Evolutionary conservation across 1,284 basidiomycete species (phyloP).

Genomic region (Microbotryum intermedium): DNA sequence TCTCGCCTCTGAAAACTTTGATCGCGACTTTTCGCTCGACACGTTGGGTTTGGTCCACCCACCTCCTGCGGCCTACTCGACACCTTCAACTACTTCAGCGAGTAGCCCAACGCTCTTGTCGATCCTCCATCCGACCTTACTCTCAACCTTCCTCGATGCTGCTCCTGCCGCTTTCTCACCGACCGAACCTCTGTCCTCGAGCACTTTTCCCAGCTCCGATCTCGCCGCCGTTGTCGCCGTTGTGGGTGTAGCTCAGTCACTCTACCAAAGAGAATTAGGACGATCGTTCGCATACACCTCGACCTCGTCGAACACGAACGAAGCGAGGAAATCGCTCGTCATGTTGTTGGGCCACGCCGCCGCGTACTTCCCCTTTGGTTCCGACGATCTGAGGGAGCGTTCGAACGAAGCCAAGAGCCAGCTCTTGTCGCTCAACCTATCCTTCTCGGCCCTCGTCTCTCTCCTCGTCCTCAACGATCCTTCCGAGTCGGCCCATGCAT

Average conservation of each 20-base stretch:
- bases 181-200: conserved; percentile 14
- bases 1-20: conserved; percentile 32
- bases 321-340: conserved; percentile 41
- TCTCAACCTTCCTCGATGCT: conserved; percentile 73
- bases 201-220: conserved; percentile 10
- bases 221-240: conserved; percentile 56
- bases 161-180: conserved; percentile 71
- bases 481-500: background rate
- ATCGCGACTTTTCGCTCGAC: conserved; percentile 33
- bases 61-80: conserved; percentile 6
- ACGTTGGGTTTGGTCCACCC: conserved; percentile 11
- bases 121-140: conserved; percentile 62
- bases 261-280: conserved; percentile 54
- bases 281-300: background rate
- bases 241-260: conserved; percentile 52
- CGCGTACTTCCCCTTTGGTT: conserved; percentile 71
- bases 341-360: conserved; percentile 61
- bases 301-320: background rate
- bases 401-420: conserved; percentile 36
- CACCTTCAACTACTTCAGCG: background rate
- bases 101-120: conserved; percentile 35
- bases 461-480: conserved; percentile 47
- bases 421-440: conserved; percentile 61
- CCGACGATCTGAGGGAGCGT: conserved; percentile 38
- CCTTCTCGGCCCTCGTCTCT: conserved; percentile 65